Conservation (phyloP, 495 filamentous ascomycete species). For the Staphylotrichum tortipilum region DNA sequence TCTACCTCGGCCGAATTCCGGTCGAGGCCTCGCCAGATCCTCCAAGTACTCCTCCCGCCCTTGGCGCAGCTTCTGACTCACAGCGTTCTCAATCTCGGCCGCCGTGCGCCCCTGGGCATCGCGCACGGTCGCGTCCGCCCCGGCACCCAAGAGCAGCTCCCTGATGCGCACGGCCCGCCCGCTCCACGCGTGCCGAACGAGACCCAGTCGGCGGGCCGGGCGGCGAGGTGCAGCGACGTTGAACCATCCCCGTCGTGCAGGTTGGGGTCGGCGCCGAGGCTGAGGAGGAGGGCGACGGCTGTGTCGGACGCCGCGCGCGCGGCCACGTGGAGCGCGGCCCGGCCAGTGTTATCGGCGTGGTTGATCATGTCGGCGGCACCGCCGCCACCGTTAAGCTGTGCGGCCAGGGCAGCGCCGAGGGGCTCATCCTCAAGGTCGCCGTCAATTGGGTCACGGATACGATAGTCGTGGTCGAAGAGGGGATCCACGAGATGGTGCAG, state of each 20-base stretch:
- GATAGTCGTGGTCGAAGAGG: not conserved
- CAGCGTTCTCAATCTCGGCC: not conserved
- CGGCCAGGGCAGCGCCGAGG: not conserved
- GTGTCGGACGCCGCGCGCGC: not conserved
- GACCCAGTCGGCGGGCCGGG: not conserved
- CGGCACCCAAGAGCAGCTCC: not conserved
- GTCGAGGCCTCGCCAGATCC: not conserved
- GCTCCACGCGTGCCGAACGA: not conserved
- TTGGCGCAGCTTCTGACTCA: not conserved
- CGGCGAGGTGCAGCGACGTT: not conserved
- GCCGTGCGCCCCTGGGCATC: not conserved
- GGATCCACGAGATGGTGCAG: not conserved
- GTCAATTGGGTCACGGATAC: not conserved
- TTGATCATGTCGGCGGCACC: not conserved
- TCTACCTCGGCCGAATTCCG: not conserved
- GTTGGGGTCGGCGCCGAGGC: conserved; percentile 1
- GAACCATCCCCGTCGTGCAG: not conserved
- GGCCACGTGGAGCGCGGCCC: not conserved
- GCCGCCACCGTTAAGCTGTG: not conserved
- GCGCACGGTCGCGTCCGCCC: not conserved
- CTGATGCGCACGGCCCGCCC: not conserved
- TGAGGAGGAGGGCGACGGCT: not conserved
- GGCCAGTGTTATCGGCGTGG: not conserved
- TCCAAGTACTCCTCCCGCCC: not conserved
- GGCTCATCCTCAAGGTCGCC: not conserved